phyloP scores from a whole-genome alignment of 1,284 basidiomycete species.

The Moesziomyces parantarcticus region DNA sequence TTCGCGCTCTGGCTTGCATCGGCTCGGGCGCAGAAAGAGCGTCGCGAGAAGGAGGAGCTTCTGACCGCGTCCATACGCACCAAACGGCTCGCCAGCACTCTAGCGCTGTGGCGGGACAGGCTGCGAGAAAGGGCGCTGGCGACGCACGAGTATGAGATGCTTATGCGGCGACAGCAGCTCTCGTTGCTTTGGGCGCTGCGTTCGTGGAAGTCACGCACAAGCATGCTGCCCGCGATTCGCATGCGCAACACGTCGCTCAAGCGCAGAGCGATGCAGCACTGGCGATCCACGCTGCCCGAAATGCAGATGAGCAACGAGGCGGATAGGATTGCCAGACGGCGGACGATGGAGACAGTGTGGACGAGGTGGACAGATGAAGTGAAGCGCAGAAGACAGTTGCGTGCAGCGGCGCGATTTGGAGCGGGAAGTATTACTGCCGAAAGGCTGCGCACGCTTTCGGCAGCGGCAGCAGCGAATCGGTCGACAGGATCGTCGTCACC shows the following conservation, averaged over 20 bases:
- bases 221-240: constrained; percentile 36
- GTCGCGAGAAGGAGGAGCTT: constrained; percentile 20
- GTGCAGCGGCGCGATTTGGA: constrained; percentile 33
- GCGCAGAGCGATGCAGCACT: constrained; percentile 13
- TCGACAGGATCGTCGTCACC: constrained; percentile 27
- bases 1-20: constrained; percentile 35
- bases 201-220: constrained; percentile 37
- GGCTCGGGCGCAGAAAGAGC: constrained; percentile 17
- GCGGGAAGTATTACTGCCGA: constrained; percentile 23
- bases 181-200: constrained; percentile 17
- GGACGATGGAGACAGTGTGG: constrained; percentile 6
- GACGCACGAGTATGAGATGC: constrained; percentile 41
- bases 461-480: constrained; percentile 28
- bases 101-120: constrained; percentile 31
- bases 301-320: constrained; percentile 24
- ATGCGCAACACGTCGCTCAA: constrained; percentile 41
- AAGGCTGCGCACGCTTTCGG: constrained; percentile 28
- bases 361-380: constrained; percentile 10
- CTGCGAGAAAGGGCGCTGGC: constrained; percentile 27
- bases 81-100: constrained; percentile 7
- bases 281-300: constrained; percentile 26
- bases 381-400: constrained; percentile 14
- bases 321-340: not conserved
- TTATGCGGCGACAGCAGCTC: constrained; percentile 40
- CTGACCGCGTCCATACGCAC: not conserved